A percentile compares a stretch with the other conserved stretches of the same genome.
Conservation (phyloP, 164 flowering plant species). For the Chloranthus sessilifolius region DNA sequence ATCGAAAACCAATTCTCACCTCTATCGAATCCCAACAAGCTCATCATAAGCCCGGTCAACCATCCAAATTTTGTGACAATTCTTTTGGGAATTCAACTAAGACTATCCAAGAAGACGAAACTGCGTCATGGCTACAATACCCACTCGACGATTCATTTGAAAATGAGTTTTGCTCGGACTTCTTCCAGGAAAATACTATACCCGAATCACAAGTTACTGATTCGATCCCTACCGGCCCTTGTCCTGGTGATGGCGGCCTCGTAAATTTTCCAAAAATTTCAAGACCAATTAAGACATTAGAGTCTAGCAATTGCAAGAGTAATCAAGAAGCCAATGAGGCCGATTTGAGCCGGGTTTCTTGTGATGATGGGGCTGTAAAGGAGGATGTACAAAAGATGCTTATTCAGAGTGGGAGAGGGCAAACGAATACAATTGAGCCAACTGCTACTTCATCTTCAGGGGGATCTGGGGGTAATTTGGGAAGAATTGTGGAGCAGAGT, state of each 20-base stretch:
- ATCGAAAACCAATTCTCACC: conserved; percentile 24
- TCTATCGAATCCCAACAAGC: conserved; percentile 24
- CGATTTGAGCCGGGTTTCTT: conserved; percentile 29
- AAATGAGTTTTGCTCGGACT: conserved; percentile 35
- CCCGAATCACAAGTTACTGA: conserved; percentile 26
- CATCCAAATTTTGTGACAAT: conserved; percentile 8
- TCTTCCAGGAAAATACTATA: conserved; percentile 28
- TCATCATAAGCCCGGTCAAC: conserved; percentile 26
- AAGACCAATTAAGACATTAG: conserved; percentile 23
- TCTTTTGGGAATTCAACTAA: conserved; percentile 24
- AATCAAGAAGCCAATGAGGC: conserved; percentile 39
- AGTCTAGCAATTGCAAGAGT: conserved; percentile 57
- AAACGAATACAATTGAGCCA: conserved; percentile 30
- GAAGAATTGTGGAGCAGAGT: conserved; percentile 30
- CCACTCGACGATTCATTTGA: conserved; percentile 46
- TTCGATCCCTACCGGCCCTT: conserved; percentile 8
- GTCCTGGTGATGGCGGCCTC: conserved; percentile 3
- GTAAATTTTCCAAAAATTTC: conserved; percentile 24
- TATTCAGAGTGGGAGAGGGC: conserved; percentile 24
- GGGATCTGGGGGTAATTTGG: conserved; percentile 49
- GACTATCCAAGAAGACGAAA: conserved; percentile 43
- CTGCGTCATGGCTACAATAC: conserved; percentile 50
- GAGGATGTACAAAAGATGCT: conserved; percentile 14
- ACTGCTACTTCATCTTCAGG: conserved; percentile 48
- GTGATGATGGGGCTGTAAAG: conserved; percentile 11